phyloP scores from a whole-genome alignment of 768 basidiomycete genomes.

The Boletus coccyginus region DNA sequence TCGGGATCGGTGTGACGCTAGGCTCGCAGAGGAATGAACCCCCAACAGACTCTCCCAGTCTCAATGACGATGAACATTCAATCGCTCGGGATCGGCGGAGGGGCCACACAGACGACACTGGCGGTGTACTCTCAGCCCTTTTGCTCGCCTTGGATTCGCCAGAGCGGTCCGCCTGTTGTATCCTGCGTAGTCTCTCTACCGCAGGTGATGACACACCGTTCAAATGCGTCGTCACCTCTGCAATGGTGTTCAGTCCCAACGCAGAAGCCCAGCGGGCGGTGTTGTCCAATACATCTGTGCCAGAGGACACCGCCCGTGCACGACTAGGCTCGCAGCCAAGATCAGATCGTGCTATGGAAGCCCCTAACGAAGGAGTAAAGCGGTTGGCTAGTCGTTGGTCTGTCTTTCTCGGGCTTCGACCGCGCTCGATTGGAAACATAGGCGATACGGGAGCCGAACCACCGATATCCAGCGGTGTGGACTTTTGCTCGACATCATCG shows the following conservation, averaged over 20 bases:
- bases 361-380: slow-evolving; percentile 20
- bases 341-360: slow-evolving; percentile 27
- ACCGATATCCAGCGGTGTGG: slow-evolving; percentile 28
- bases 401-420: slow-evolving; percentile 25
- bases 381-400: slow-evolving; percentile 10
- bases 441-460: slow-evolving; percentile 20
- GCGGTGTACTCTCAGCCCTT: slow-evolving; percentile 31
- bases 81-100: slow-evolving; percentile 8
- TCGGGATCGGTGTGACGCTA: slow-evolving; percentile 23
- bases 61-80: slow-evolving; percentile 6
- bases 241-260: slow-evolving; percentile 19
- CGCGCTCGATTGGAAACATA: slow-evolving; percentile 25
- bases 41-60: slow-evolving; percentile 3
- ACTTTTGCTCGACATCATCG: slow-evolving; percentile 22
- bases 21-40: slow-evolving; percentile 30
- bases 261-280: slow-evolving; percentile 31
- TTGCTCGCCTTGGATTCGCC: slow-evolving; percentile 6
- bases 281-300: slow-evolving; percentile 23
- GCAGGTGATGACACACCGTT: slow-evolving; percentile 16
- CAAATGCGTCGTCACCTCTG: slow-evolving; percentile 19
- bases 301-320: slow-evolving; percentile 18
- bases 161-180: slow-evolving; percentile 7
- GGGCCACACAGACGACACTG: slow-evolving; percentile 25
- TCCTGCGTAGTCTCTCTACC: slow-evolving; percentile 19
- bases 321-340: slow-evolving; percentile 18